Evolutionary conservation across 306 rosid genomes (phyloP).

Genomic region (Prunus campanulata): DNA sequence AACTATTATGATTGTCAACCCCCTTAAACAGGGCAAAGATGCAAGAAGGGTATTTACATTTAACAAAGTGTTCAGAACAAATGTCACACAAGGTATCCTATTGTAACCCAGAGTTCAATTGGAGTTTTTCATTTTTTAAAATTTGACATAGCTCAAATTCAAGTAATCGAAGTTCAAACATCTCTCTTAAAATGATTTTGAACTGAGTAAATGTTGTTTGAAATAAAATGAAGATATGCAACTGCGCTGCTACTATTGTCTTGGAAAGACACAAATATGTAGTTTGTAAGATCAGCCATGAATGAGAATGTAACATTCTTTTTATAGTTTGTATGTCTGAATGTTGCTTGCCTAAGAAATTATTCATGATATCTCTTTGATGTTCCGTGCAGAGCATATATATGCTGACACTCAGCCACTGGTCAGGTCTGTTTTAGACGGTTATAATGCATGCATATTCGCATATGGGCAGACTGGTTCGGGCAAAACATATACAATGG

Average conservation of each 20-base stretch:
- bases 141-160: too few relatives aligned
- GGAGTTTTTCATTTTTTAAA: too few relatives aligned
- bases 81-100: conserved; percentile 79
- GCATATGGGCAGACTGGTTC: conserved; percentile 99
- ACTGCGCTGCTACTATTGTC: not conserved
- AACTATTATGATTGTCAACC: conserved; percentile 85
- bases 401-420: conserved; percentile 75
- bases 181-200: not conserved
- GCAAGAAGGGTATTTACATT: conserved; percentile 84
- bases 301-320: not conserved
- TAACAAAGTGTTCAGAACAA: conserved; percentile 83
- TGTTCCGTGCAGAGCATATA: conserved; percentile 75
- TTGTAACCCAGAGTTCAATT: not conserved
- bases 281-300: not conserved
- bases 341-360: conserved; percentile 9
- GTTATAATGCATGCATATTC: conserved; percentile 89
- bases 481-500: conserved; percentile 98
- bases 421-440: conserved; percentile 85
- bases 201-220: not conserved
- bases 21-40: conserved; percentile 83
- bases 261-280: too few relatives aligned
- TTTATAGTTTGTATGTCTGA: not conserved
- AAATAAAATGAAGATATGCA: not conserved
- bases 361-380: conserved; percentile 21
- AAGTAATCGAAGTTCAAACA: not conserved